These are phyloP conservation scores for Syzygium jambos DNA, from an alignment of 345 rosid species.

Conservation along the genomic window DNA sequence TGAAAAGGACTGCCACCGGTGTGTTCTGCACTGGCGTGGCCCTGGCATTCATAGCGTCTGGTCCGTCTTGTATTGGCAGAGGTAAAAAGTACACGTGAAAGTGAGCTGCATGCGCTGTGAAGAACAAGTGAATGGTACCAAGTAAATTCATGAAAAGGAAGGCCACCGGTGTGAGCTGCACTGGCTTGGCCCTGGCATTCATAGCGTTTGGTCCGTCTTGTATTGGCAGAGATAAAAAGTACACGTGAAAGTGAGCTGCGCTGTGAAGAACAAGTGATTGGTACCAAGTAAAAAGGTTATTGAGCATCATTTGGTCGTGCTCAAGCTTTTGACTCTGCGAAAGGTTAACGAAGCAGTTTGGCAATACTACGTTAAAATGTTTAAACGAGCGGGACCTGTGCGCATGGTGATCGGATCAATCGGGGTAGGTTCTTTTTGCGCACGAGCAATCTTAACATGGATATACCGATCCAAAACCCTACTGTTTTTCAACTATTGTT, in stretches of 20 bases:
- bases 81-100: not conserved
- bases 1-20: not conserved
- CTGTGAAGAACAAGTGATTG: not conserved
- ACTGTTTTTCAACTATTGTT: fast-evolving
- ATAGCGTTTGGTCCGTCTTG: not conserved
- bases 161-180: not conserved
- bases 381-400: not conserved
- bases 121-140: not conserved
- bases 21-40: not conserved
- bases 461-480: not conserved
- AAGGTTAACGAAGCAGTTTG: not conserved
- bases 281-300: not conserved
- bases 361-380: not conserved
- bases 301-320: not conserved
- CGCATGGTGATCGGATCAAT: not conserved
- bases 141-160: not conserved
- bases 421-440: not conserved
- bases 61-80: not conserved
- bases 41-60: not conserved
- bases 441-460: not conserved
- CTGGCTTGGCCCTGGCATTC: not conserved
- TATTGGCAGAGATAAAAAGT: not conserved
- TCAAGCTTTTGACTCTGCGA: not conserved
- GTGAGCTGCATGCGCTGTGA: not conserved
- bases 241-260: not conserved